These are phyloP conservation scores for Zelonia costaricensis DNA, from an alignment of 208 protist genomes.

Conservation along the genomic window DNA sequence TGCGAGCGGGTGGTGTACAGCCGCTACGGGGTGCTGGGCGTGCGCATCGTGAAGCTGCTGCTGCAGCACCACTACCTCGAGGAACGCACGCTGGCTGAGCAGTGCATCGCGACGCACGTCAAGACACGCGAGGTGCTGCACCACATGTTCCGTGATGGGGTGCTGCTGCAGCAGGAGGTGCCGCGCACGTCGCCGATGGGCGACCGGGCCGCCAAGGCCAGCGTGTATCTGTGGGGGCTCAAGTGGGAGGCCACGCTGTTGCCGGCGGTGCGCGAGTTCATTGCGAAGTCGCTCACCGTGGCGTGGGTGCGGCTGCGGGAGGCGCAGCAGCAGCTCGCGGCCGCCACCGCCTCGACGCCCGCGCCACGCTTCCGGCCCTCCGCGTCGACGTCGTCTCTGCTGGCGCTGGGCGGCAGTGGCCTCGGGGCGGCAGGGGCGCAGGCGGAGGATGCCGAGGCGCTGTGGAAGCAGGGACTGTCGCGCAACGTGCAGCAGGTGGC, in stretches of 20 bases:
- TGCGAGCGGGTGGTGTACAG: slow-evolving; percentile 77
- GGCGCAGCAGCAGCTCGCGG: slow-evolving; percentile 25
- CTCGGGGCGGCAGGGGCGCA: not conserved
- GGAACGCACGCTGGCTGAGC: slow-evolving; percentile 78
- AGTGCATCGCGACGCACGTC: slow-evolving; percentile 67
- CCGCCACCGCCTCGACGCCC: not conserved
- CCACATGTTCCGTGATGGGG: slow-evolving; percentile 78
- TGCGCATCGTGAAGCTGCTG: slow-evolving; percentile 81
- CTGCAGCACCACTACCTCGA: slow-evolving; percentile 71
- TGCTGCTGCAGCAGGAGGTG: slow-evolving; percentile 70
- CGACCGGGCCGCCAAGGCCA: slow-evolving; percentile 59
- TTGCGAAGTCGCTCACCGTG: slow-evolving; percentile 50
- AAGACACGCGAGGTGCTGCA: slow-evolving; percentile 70
- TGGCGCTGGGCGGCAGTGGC: not conserved
- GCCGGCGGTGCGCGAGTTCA: slow-evolving; percentile 43
- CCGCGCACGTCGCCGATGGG: slow-evolving; percentile 40
- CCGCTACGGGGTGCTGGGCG: slow-evolving; percentile 76
- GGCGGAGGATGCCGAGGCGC: slow-evolving; percentile 13
- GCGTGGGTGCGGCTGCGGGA: slow-evolving; percentile 35
- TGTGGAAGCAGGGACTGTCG: slow-evolving; percentile 9
- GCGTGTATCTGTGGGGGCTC: slow-evolving; percentile 69
- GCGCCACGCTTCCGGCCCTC: not conserved
- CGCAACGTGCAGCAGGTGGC: slow-evolving; percentile 15
- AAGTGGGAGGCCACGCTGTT: slow-evolving; percentile 39
- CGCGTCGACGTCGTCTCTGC: no score